phyloP scores from a whole-genome alignment of 208 protist genomes.

The Leishmania tropica region DNA sequence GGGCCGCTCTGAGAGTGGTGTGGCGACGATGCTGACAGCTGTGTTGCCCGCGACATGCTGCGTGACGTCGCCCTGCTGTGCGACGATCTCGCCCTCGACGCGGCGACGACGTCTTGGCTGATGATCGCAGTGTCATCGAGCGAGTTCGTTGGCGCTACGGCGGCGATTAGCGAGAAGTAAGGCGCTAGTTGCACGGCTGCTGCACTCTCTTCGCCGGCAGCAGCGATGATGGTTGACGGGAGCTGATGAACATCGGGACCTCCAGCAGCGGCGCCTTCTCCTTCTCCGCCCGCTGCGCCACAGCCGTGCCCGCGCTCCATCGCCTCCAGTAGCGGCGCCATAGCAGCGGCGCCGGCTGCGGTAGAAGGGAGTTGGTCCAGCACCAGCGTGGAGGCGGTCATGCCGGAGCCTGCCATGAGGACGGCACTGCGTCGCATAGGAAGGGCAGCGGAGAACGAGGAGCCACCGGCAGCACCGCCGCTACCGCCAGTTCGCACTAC shows the following conservation, averaged over 20 bases:
- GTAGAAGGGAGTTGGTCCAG: conserved; percentile 45
- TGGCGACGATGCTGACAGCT: not conserved
- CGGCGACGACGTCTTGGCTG: conserved; percentile 65
- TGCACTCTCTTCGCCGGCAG: conserved; percentile 44
- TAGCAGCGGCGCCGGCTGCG: not conserved
- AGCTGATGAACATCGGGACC: not conserved
- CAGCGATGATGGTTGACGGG: conserved; percentile 48
- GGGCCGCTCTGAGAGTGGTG: conserved; percentile 3
- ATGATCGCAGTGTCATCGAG: conserved; percentile 52
- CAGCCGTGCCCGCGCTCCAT: conserved; percentile 25
- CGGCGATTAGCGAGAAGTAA: conserved; percentile 53
- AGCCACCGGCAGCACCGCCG: conserved; percentile 9
- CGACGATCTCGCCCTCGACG: conserved; percentile 31
- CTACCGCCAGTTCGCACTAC: conserved; percentile 39
- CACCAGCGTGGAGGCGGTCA: conserved; percentile 48
- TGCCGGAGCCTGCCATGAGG: conserved; percentile 48
- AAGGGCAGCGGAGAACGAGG: conserved; percentile 38
- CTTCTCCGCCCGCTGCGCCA: not conserved
- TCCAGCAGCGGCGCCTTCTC: not conserved
- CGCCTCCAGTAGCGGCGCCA: conserved; percentile 19
- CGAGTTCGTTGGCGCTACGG: conserved; percentile 38
- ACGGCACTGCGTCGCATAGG: conserved; percentile 32
- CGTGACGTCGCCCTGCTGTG: conserved; percentile 16
- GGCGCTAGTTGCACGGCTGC: conserved; percentile 36
- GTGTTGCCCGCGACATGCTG: conserved; percentile 10